Evolutionary conservation across 2,329 filamentous ascomycete species (phyloP).

Genomic region (Chaetomium sp.): DNA sequence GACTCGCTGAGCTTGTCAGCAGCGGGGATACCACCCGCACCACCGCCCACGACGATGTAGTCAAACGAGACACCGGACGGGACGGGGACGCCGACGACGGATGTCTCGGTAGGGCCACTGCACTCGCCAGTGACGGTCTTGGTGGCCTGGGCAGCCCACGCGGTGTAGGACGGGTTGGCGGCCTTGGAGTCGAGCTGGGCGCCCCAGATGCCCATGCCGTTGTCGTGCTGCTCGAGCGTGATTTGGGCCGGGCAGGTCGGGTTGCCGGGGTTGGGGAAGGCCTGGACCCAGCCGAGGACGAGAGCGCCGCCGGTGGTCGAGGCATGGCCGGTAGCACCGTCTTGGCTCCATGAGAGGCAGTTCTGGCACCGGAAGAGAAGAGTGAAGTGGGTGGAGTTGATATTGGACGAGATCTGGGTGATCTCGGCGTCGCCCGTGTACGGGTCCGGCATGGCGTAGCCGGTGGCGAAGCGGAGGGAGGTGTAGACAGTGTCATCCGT

Average conservation of each 20-base stretch:
- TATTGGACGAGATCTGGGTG: slow-evolving; percentile 46
- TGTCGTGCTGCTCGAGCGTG: slow-evolving; percentile 29
- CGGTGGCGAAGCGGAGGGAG: slow-evolving; percentile 46
- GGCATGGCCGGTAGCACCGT: slow-evolving; percentile 35
- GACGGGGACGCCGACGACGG: slow-evolving; percentile 27
- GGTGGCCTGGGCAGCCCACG: slow-evolving; percentile 29
- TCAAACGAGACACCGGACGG: slow-evolving; percentile 45
- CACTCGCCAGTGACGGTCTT: slow-evolving; percentile 27
- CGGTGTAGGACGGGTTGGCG: slow-evolving; percentile 28
- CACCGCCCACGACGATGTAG: slow-evolving; percentile 55
- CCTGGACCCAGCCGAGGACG: slow-evolving; percentile 45
- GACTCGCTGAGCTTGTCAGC: slow-evolving; percentile 54
- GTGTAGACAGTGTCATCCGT: slow-evolving; percentile 42
- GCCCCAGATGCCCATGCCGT: slow-evolving; percentile 28
- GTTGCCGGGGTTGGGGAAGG: slow-evolving; percentile 34
- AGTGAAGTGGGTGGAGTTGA: slow-evolving; percentile 50
- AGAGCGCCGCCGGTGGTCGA: slow-evolving; percentile 26
- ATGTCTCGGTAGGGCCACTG: slow-evolving; percentile 22
- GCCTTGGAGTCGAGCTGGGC: slow-evolving; percentile 24
- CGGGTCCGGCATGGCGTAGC: slow-evolving; percentile 47
- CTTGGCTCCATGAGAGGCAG: slow-evolving; percentile 43
- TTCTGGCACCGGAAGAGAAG: slow-evolving; percentile 54
- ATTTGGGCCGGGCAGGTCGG: slow-evolving; percentile 28
- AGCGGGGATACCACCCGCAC: slow-evolving; percentile 52
- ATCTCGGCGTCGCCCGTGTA: slow-evolving; percentile 54